phyloP scores from a whole-genome alignment of 768 basidiomycete species.

The Boletellus ananiceps region DNA sequence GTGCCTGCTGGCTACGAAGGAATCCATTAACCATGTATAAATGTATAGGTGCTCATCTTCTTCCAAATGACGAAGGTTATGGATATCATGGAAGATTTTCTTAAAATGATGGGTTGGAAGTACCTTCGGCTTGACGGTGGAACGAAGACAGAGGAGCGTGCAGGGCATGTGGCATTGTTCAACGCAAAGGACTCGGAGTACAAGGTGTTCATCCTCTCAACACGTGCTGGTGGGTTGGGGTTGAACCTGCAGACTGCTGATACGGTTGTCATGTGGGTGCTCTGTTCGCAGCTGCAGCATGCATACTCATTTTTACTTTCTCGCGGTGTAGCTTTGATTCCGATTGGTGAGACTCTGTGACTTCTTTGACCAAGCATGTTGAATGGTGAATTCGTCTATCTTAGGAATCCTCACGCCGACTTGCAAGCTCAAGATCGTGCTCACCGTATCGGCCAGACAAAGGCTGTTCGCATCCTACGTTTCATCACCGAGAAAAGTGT shows the following conservation, averaged over 20 bases:
- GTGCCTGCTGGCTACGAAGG: background rate
- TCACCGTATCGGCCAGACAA: slow-evolving; percentile 99
- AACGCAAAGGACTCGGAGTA: slow-evolving; percentile 87
- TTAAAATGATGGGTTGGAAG: slow-evolving; percentile 82
- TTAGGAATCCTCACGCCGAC: slow-evolving; percentile 97
- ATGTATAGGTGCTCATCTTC: slow-evolving; percentile 84
- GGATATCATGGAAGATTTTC: slow-evolving; percentile 96
- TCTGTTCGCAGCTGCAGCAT: background rate
- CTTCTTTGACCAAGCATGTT: background rate
- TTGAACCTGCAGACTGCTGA: slow-evolving; percentile 95
- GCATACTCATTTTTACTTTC: slow-evolving; percentile 6
- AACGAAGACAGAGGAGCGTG: slow-evolving; percentile 94
- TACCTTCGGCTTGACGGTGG: slow-evolving; percentile 94
- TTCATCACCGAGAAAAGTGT: slow-evolving; percentile 98
- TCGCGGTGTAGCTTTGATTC: slow-evolving; percentile 58
- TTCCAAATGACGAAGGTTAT: slow-evolving; percentile 99
- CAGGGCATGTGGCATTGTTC: slow-evolving; percentile 78
- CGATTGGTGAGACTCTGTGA: slow-evolving; percentile 48
- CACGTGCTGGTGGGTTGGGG: slow-evolving; percentile 89
- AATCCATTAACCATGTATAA: slow-evolving; percentile 3
- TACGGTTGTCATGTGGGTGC: slow-evolving; percentile 86
- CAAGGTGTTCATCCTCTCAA: slow-evolving; percentile 91
- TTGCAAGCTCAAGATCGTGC: slow-evolving; percentile 98
- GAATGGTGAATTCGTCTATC: slow-evolving; percentile 1
- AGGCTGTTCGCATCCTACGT: slow-evolving; percentile 92